Conservation (phyloP, 176 grass and related monocot species). For the barley (Hordeum vulgare) region MorexV3_pseudomolecules_assembly NC_058524.1:506032728-506033227, state of each 20-base stretch:
- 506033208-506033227: constrained; percentile 51
- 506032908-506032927: constrained; percentile 64
- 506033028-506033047: background rate
- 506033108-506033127: constrained; percentile 90
- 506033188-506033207: constrained; percentile 86
- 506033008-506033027: background rate
- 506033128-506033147: constrained; percentile 87
- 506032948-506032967: constrained; percentile 34
- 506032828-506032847: background rate
- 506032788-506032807: constrained; percentile 79
- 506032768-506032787: constrained; percentile 76
- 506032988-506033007: constrained; percentile 34
- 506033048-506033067: background rate
- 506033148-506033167: constrained; percentile 85
- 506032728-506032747: constrained; percentile 81
- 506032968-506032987: constrained; percentile 80
- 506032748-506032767: constrained; percentile 88
- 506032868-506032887: constrained; percentile 6
- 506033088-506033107: constrained; percentile 75
- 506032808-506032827: background rate
- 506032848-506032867: background rate
- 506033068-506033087: constrained; percentile 37
- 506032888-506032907: constrained; percentile 82
- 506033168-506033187: constrained; percentile 88
- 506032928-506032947: constrained; percentile 91